A percentile compares a stretch with the other conserved stretches of the same genome.
Evolutionary conservation across 2,329 filamentous ascomycete species (phyloP).

Genomic region (Exophiala aquamarina): DNA sequence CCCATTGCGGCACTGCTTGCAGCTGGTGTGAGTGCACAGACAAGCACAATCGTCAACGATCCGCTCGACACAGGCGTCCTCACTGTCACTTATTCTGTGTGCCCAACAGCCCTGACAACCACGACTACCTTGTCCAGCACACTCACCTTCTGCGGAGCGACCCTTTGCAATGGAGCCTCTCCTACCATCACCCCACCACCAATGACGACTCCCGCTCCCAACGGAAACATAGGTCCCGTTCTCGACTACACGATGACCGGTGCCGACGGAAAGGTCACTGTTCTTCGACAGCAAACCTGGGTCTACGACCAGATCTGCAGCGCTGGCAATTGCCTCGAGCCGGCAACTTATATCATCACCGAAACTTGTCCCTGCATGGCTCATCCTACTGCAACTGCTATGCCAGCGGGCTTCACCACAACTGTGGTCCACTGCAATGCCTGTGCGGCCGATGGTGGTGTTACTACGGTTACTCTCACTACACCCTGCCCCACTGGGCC

Average conservation of each 20-base stretch:
- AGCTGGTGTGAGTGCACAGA: constrained; percentile 26
- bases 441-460: constrained; percentile 19
- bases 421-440: constrained; percentile 24
- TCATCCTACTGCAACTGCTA: constrained; percentile 10
- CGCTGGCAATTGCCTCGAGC: constrained; percentile 23
- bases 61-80: constrained; percentile 14
- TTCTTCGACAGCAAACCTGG: constrained; percentile 29
- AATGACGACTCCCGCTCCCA: neutral
- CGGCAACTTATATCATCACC: constrained; percentile 35
- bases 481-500: constrained; percentile 26
- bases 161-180: constrained; percentile 17
- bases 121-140: constrained; percentile 27
- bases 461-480: constrained; percentile 25
- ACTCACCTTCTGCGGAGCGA: constrained; percentile 24
- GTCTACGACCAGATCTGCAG: constrained; percentile 28
- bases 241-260: constrained; percentile 26
- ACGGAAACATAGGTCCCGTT: constrained; percentile 11
- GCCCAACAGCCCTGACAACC: constrained; percentile 25
- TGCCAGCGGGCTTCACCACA: constrained; percentile 25
- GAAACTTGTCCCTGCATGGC: constrained; percentile 30
- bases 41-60: constrained; percentile 19
- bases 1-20: constrained; percentile 22
- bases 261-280: constrained; percentile 23
- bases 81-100: constrained; percentile 26
- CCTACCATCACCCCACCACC: constrained; percentile 22